Conservation (phyloP, 2,329 filamentous ascomycete species). For the Colletotrichum paranaense region DNA sequence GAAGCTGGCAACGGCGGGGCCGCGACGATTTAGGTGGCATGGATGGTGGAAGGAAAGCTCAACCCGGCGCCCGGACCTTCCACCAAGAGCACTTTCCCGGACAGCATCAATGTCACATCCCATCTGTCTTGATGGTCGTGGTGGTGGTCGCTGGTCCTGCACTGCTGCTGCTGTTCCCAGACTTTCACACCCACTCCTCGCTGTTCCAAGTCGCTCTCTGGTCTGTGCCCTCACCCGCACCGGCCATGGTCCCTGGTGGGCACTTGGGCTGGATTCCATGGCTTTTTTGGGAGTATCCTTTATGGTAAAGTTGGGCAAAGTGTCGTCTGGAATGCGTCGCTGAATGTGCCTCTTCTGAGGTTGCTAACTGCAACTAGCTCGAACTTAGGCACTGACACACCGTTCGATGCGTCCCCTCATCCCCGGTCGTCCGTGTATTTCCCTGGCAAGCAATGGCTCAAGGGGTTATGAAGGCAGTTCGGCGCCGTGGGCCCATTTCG, state of each 20-base stretch:
- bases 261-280: neutral
- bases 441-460: neutral
- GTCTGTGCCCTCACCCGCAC: neutral
- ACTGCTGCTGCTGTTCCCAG: neutral
- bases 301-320: neutral
- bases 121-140: neutral
- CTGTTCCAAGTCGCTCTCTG: neutral
- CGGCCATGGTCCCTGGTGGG: conserved; percentile 19
- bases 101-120: conserved; percentile 16
- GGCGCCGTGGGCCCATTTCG: neutral
- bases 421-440: neutral
- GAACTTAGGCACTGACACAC: neutral
- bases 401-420: neutral
- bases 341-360: neutral
- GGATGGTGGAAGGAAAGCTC: neutral
- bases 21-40: neutral
- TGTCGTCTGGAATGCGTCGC: conserved; percentile 9
- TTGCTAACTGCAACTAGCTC: neutral
- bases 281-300: neutral
- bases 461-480: neutral
- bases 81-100: conserved; percentile 4
- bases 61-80: neutral
- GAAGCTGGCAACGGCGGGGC: neutral
- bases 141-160: neutral
- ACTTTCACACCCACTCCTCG: neutral